phyloP scores from a whole-genome alignment of 2,329 filamentous ascomycete genomes.

The Sporothrix brasiliensis region DNA sequence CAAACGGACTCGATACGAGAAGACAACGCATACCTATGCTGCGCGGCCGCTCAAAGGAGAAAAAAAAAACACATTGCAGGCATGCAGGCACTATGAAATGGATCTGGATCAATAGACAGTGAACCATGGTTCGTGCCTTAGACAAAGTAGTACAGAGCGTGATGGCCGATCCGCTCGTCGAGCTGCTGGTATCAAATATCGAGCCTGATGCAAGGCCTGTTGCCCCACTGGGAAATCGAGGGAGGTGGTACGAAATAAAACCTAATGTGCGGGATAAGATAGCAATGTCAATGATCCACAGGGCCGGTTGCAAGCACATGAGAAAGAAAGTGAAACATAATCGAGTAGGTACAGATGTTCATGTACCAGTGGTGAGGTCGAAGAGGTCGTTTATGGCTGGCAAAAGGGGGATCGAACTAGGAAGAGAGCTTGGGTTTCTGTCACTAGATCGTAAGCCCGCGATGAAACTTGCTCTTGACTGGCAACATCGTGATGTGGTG shows the following conservation, averaged over 20 bases:
- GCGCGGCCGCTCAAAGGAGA: too few relatives aligned
- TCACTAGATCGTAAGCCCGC: not conserved
- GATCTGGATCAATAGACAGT: not conserved
- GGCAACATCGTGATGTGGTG: not conserved
- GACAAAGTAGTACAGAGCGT: not conserved
- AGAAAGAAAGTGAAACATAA: not conserved
- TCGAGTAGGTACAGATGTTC: not conserved
- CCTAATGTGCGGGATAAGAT: not conserved
- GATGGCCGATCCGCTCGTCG: not conserved
- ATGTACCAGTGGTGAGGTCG: not conserved
- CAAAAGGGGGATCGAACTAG: too few relatives aligned
- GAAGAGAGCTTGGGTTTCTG: too few relatives aligned
- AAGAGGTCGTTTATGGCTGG: too few relatives aligned
- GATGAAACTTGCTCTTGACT: not conserved
- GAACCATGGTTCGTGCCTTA: not conserved
- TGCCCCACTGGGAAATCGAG: not conserved
- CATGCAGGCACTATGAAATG: not conserved
- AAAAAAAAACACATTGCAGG: not conserved
- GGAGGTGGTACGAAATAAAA: not conserved
- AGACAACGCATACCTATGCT: not conserved
- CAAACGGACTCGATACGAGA: not conserved
- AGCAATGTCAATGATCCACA: not conserved
- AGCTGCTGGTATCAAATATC: not conserved
- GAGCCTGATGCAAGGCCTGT: not conserved
- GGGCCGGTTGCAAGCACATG: not conserved